Evolutionary conservation across 768 basidiomycete species (phyloP), one percentile per base, ranked within the genome.

Genomic region (Psilocybe sp.): DNA sequence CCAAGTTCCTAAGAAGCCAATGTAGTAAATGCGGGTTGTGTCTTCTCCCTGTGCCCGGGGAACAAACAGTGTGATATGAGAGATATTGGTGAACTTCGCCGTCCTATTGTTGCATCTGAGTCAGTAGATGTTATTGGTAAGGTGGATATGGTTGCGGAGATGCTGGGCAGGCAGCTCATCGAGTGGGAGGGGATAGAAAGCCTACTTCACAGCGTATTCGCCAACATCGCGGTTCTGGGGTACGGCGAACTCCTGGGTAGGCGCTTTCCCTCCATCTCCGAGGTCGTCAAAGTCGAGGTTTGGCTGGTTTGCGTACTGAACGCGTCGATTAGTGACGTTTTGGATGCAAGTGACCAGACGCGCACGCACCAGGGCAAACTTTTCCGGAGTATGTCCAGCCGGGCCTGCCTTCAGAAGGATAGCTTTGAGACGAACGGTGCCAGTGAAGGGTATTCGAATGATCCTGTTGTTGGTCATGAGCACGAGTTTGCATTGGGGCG

Each of bases 381-480:
- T 87, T 0, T 75, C 66, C 4, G 92, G 92, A 1, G 92, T 93
- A 58, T 87, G 80, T 36, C 84, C 85, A 0, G 72, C 76, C 1
- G 94, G 92, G 6, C 94, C 94, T 3, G 90, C 74, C 68, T 94
- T 95, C 53, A 97, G 65, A 2, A 93, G 79, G 36, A 97, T 72
- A 19, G 88, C 82, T 18, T 88, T 84, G 38, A 96, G 78, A 58
- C 88, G 91, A 40, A 96, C 89, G 13, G 88, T 85, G 8, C 89
- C 87, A 0, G 87, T 92, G 67, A 97, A 96, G 1, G 94, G 93
- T 20, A 97, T 65, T 43, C 87, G 87, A 45, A 93, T 68, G 56
- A 92, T 91, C 59, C 90, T 92, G 49, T 28, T 43, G 28, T 44
- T 8, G 33, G 56, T 36, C 40, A 18, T 8, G 39, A 53, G 18